A percentile compares a stretch with the other conserved stretches of the same genome.
phyloP scores from a whole-genome alignment of 1,284 basidiomycete genomes.

The Trichosporon sp. region DNA sequence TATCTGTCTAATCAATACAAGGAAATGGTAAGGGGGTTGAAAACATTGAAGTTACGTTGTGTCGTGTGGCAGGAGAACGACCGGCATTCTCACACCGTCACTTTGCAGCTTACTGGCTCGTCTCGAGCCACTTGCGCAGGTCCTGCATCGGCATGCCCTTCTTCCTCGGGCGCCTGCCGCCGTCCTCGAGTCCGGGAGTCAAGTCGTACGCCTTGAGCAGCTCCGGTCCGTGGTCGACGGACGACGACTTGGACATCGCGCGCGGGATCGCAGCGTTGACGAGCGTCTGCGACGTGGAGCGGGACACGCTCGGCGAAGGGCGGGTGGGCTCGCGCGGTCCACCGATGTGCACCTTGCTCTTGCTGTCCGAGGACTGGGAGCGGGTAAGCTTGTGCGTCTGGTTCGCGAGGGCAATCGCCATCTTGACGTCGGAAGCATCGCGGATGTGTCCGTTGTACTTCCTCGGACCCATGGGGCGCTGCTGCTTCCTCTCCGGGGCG shows the following conservation, averaged over 20 bases:
- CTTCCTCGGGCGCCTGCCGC: conserved; percentile 30
- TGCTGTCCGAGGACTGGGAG: not conserved
- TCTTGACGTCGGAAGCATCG: conserved; percentile 12
- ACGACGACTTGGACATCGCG: not conserved
- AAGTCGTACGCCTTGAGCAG: conserved; percentile 25
- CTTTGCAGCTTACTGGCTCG: not conserved
- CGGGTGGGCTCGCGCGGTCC: conserved; percentile 4
- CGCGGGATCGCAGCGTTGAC: not conserved
- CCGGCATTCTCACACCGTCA: not conserved
- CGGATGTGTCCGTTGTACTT: conserved; percentile 16
- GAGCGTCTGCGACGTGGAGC: conserved; percentile 7
- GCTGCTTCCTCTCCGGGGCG: not conserved
- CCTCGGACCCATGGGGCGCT: conserved; percentile 10
- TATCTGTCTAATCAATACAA: no score
- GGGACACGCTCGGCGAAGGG: not conserved
- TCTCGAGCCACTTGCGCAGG: conserved; percentile 31
- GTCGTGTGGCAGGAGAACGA: no score
- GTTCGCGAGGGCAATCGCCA: conserved; percentile 2
- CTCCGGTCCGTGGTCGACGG: not conserved
- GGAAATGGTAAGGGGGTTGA: no score
- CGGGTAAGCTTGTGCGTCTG: conserved; percentile 11
- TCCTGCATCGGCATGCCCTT: conserved; percentile 30
- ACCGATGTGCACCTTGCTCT: conserved; percentile 3
- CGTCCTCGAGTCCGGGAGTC: conserved; percentile 30
- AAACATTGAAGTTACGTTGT: no score